Base-by-base conservation (phyloP, 306 rosid genomes). In the Medicago arabica region DNA sequence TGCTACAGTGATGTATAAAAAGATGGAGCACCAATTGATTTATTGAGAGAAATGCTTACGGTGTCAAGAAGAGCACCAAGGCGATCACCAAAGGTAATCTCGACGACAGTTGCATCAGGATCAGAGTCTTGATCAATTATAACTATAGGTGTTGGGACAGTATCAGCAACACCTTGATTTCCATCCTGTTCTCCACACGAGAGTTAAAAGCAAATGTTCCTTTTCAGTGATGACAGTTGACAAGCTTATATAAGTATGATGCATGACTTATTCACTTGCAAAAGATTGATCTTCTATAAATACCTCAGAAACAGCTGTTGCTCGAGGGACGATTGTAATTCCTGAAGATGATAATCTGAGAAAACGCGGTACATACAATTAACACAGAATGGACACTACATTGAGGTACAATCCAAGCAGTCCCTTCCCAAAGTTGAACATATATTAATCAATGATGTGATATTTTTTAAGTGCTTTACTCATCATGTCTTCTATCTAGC, bases 1-100 rank as follows among this genome's bases (percentile, higher is more conserved):
- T 54, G 59, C 10, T 50, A 2, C 13, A 54, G 8, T 9, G 4
- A 9, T 1, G 1, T 54, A 9, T 55, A 18, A 9, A 55, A 3
- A 55, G 16, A 9, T 55, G 61, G 41, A 60, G 7, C 18, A 15
- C 10, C 19, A 7, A 50, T n/a, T 50, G n/a, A n/a, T n/a, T 14
- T 50, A 50, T 50, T 14, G 47, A 34, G 43, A 8, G 28, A 36
- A 17, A 31, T 9, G 28, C 69, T 49, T 86, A 94, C 99, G 3
- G 98, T 96, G 83, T 96, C 99, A 10, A 96, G 88, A 79, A 96
- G 99, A 67, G 96, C 91, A 19, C 99, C 99, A n/a, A 96, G 99
- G 57, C 97, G 92, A 79, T 95, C 98, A 4, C 99, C 99, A 49
- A 92, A 95, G 77, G 99, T 92, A 64, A 95, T 84, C 87, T 95